A percentile compares a stretch with the other conserved stretches of the same genome.
Evolutionary conservation across 78 protist genomes (phyloP).

Genomic region (Dictyostelium firmibasis): DNA sequence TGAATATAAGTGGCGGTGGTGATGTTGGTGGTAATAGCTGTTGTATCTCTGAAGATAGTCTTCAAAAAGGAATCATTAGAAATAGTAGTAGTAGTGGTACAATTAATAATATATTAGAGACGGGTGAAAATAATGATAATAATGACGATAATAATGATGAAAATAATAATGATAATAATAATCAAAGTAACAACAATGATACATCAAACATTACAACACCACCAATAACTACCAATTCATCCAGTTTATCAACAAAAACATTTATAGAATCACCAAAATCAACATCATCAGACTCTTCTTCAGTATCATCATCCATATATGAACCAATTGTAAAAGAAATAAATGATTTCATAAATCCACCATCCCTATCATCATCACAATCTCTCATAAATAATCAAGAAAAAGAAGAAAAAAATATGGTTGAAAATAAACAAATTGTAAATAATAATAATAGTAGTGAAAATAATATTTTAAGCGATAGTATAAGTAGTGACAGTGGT

Average conservation of each 20-base stretch:
- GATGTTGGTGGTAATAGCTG: neutral
- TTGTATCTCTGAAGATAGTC: neutral
- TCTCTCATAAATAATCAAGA: neutral
- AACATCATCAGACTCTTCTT: neutral
- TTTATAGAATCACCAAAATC: neutral
- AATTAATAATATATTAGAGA: neutral
- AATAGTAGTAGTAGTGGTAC: neutral
- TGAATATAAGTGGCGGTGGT: neutral
- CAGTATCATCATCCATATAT: neutral
- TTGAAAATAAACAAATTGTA: neutral
- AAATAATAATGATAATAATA: no score
- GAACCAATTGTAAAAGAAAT: conserved; percentile 10
- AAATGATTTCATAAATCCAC: neutral
- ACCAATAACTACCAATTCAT: neutral
- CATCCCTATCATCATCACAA: neutral
- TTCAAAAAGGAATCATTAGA: neutral
- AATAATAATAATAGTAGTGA: neutral
- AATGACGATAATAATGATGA: no score
- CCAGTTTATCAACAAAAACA: neutral
- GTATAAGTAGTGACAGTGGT: neutral
- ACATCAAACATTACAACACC: neutral
- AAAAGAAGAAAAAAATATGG: neutral
- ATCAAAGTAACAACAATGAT: neutral
- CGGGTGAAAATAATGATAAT: neutral
- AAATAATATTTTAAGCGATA: neutral